Percentiles rank a stretch among this genome's conserved stretches.
These are phyloP conservation scores for Cordia subcordata DNA, from an alignment of 257 asterid species.

Conservation along the genomic window DNA sequence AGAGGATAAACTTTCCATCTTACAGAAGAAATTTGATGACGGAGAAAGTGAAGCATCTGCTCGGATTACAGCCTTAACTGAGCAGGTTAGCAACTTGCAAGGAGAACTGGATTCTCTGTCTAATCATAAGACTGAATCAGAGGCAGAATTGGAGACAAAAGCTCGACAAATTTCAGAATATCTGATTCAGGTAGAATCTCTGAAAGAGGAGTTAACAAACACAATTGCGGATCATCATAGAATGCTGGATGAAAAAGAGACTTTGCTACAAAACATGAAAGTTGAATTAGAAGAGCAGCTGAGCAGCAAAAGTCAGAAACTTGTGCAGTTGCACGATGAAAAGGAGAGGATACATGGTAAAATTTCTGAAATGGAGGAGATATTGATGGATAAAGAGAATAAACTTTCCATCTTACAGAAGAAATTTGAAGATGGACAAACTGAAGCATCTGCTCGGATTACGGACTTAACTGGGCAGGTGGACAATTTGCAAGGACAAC, in stretches of 20 bases:
- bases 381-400: conserved; percentile 16
- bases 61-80: conserved; percentile 6
- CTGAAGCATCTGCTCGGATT: conserved; percentile 24
- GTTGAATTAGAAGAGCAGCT: conserved; percentile 36
- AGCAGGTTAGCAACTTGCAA: conserved; percentile 2
- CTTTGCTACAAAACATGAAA: conserved; percentile 35
- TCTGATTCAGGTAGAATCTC: conserved; percentile 32
- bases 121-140: conserved; percentile 44
- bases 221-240: conserved; percentile 35
- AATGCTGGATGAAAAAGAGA: conserved; percentile 43
- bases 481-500: conserved; percentile 26
- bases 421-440: conserved; percentile 35
- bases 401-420: conserved; percentile 30
- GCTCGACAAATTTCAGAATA: conserved; percentile 41
- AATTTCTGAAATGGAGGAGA: conserved; percentile 28
- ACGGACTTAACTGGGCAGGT: conserved; percentile 10
- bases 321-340: conserved; percentile 24
- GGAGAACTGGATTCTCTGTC: conserved; percentile 22
- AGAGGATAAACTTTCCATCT: conserved; percentile 29
- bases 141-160: conserved; percentile 30
- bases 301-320: conserved; percentile 39
- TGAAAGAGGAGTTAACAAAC: conserved; percentile 43
- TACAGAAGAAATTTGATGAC: conserved; percentile 31
- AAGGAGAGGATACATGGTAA: conserved; percentile 2
- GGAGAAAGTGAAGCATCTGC: conserved; percentile 34